Evolutionary conservation across 768 basidiomycete genomes (phyloP), one percentile per base, ranked within the genome.

Genomic region (Wakefieldia striispora): DNA sequence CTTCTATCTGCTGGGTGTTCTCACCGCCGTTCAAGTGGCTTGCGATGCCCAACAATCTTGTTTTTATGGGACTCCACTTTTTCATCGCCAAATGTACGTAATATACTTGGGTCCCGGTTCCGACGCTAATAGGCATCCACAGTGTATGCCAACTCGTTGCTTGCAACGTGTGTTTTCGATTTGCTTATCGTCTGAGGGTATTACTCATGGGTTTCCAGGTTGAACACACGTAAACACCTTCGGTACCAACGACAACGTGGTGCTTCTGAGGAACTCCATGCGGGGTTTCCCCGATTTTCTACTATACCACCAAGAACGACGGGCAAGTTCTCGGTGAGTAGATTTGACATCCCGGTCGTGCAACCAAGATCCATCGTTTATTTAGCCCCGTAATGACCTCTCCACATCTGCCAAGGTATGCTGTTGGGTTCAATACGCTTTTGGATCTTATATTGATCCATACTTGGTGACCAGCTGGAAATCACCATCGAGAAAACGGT

Each of bases 51-150:
- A 50, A 60, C 13, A 78, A 80, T 50, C 69, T 80, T 4, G 63
- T 80, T 10, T 81, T 80, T 55, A 70, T 78, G 75, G 79, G 72
- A 2, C 54, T 81, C 4, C 76, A 80, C 56, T 76, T 80, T 51
- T 68, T 79, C 20, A 80, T 81, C 47, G 70, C 73, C 56, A 81
- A 81, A 64, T 57, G 77, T 78, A 47, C 43, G 72, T 57, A 14
- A 13, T 51, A 29, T 24, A 3, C 20, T 14, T 38, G 21, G 4
- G 5, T 24, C 9, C 36, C 0, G 1, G 36, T n/a, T 35, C 16
- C 13, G 43, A 51, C 36, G 6, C 23, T 47, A n/a, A 56, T 9
- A 40, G 12, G 5, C 23, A 2, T 35, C 35, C 31, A 13, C 17
- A 78, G 77, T 77, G 41, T 80, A 80, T 39, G 76, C 78, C 1